Base-by-base conservation (phyloP, 805 yeast genomes). In the Grigorovia humatica region DNA sequence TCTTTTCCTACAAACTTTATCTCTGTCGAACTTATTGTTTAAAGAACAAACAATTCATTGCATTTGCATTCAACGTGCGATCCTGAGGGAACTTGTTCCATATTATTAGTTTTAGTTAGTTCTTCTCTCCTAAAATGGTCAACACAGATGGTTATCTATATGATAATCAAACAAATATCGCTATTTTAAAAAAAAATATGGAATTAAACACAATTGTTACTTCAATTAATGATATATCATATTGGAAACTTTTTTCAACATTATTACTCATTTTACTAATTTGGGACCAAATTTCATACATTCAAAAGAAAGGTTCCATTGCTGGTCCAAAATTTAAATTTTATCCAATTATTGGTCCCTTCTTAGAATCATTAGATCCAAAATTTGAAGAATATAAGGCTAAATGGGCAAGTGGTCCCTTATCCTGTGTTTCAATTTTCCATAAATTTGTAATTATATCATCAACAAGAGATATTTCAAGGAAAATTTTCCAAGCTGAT, bases 381-480 rank as follows among this genome's bases (percentile, higher is more conserved):
- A 90, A 91, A 67, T 93, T 93, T 67, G 96, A 86, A 64, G 96
- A 85, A 64, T 93, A 93, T 69, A 75, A 80, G 67, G 87, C 87
- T 48, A 93, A 93, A 69, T 93, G 99, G 99, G 81, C 79, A 61
- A 83, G 93, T 7, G 99, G 99, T 55, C 93, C 91, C 13, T 75
- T 93, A 52, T 85, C 96, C 13, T 93, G 99, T 75, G 99, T 93
- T 47, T 90, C 97, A 2, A 93, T 93, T 55, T 93, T 93, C 78
- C 99, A 93, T 75, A 93, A 93, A 73, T 91, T 91, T 64, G 99
- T 93, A 44, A 95, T 93, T 48, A 88, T 91, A 69, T 96, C 96
- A 8, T 82, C 93, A 12, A 76, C 83, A 29, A 82, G 96, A 65
- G 96, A 89, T 60, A 74, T 90, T 55, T 85, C 96, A 32, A 81